These are phyloP conservation scores for Penicillium oxalicum DNA, from an alignment of 2,329 filamentous ascomycete genomes.

Conservation along the genomic window DNA sequence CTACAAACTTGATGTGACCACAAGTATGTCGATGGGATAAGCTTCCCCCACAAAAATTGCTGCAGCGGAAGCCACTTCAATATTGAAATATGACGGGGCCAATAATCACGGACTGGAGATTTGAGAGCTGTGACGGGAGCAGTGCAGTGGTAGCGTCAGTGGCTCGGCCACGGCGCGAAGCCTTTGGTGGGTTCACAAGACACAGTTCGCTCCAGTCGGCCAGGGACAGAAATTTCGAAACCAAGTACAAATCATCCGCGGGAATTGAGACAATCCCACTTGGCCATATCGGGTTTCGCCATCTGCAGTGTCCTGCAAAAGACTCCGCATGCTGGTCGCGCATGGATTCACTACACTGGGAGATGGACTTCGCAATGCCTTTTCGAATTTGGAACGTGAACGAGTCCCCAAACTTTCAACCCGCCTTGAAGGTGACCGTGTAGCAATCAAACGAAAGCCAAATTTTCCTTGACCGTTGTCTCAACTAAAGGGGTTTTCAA, in stretches of 20 bases:
- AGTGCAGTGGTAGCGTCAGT: conserved; percentile 17
- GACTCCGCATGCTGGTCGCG: not conserved
- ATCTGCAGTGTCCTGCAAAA: not conserved
- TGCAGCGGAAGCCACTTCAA: conserved; percentile 11
- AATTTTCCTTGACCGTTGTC: not conserved
- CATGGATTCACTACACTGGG: not conserved
- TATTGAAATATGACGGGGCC: conserved; percentile 4
- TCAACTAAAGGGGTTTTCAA: too few species aligned
- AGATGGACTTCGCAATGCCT: not conserved
- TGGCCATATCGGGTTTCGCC: conserved; percentile 1
- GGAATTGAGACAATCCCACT: not conserved
- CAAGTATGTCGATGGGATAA: not conserved
- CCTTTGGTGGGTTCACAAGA: conserved; percentile 2
- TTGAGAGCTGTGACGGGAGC: conserved; percentile 15
- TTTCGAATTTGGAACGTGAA: not conserved
- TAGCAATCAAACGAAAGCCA: not conserved
- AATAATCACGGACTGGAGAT: conserved; percentile 12
- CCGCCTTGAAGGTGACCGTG: not conserved
- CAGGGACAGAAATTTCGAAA: not conserved
- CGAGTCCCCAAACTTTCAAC: not conserved
- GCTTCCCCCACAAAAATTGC: conserved; percentile 7
- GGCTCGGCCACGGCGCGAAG: not conserved
- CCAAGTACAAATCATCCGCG: conserved; percentile 1
- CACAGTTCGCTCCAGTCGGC: conserved; percentile 1
- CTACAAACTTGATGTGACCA: not conserved